phyloP scores from a whole-genome alignment of 1,284 basidiomycete species.

The Irpex lacteus region DNA sequence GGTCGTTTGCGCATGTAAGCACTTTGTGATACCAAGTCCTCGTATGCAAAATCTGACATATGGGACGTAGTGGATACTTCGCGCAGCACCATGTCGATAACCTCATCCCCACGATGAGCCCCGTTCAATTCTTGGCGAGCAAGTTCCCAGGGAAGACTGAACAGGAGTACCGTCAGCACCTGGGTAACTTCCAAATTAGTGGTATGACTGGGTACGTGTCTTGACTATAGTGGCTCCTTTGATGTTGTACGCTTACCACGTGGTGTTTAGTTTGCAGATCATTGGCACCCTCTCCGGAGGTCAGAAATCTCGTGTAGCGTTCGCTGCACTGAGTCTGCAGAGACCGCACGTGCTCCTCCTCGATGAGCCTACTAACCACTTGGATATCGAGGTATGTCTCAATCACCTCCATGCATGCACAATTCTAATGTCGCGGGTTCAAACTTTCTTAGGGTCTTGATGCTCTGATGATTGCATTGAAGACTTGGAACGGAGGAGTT shows the following conservation, averaged over 20 bases:
- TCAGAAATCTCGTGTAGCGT: constrained; percentile 96
- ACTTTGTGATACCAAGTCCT: constrained; percentile 6
- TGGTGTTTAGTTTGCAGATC: constrained; percentile 55
- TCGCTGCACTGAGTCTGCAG: constrained; percentile 87
- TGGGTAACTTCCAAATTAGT: constrained; percentile 99
- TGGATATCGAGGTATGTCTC: constrained; percentile 81
- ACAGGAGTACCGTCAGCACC: constrained; percentile 92
- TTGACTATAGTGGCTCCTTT: background rate
- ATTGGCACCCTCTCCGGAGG: constrained; percentile 92
- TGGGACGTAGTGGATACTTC: constrained; percentile 76
- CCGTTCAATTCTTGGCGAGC: constrained; percentile 90
- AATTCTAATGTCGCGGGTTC: background rate
- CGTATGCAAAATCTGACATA: background rate
- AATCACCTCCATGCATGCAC: background rate
- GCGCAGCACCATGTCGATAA: constrained; percentile 98
- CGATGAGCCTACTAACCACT: constrained; percentile 97
- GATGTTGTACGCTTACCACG: constrained; percentile 1
- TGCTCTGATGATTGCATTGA: constrained; percentile 87
- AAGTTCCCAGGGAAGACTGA: constrained; percentile 94
- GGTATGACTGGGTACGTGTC: constrained; percentile 81
- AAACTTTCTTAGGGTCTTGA: constrained; percentile 73
- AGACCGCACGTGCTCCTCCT: constrained; percentile 86
- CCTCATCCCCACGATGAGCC: constrained; percentile 79
- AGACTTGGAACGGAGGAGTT: constrained; percentile 94
- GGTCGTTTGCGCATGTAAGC: constrained; percentile 83